Conservation (phyloP, 805 yeast species). For the Starmera caribaea region DNA sequence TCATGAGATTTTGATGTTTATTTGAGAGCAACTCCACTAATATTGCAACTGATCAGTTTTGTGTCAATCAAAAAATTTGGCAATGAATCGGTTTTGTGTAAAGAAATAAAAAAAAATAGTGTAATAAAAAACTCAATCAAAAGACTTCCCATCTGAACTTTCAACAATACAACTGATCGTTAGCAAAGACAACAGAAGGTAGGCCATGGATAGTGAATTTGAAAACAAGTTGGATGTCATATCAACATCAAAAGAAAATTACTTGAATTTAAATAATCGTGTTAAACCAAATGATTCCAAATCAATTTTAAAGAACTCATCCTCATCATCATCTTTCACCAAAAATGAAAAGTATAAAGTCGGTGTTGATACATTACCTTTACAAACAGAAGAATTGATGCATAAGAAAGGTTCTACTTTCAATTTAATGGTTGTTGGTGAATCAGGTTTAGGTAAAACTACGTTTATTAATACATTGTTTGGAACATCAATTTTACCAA, state of each 20-base stretch:
- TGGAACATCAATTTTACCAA: slow-evolving; percentile 35
- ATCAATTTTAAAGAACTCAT: too few species aligned
- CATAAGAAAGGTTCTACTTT: slow-evolving; percentile 59
- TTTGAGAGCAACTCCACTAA: slow-evolving; percentile 10
- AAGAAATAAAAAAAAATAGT: neutral
- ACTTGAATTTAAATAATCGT: too few species aligned
- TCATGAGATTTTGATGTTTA: slow-evolving; percentile 35
- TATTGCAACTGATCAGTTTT: neutral
- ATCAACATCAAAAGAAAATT: too few species aligned
- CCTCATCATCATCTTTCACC: neutral
- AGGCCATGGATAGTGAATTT: too few species aligned
- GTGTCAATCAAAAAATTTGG: neutral
- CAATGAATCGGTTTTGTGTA: neutral
- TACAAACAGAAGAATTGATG: slow-evolving; percentile 19
- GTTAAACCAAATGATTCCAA: too few species aligned
- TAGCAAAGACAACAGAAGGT: too few species aligned
- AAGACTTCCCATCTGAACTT: too few species aligned
- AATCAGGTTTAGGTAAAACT: slow-evolving; percentile 76
- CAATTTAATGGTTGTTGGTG: slow-evolving; percentile 81
- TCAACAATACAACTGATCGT: too few species aligned
- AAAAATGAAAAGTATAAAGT: slow-evolving; percentile 3
- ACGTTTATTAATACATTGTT: slow-evolving; percentile 76
- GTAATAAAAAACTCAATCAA: neutral
- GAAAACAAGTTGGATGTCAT: too few species aligned
- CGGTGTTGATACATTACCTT: slow-evolving; percentile 20